Base-by-base conservation (phyloP, 306 rosid species). In the Medicago arabica region DNA sequence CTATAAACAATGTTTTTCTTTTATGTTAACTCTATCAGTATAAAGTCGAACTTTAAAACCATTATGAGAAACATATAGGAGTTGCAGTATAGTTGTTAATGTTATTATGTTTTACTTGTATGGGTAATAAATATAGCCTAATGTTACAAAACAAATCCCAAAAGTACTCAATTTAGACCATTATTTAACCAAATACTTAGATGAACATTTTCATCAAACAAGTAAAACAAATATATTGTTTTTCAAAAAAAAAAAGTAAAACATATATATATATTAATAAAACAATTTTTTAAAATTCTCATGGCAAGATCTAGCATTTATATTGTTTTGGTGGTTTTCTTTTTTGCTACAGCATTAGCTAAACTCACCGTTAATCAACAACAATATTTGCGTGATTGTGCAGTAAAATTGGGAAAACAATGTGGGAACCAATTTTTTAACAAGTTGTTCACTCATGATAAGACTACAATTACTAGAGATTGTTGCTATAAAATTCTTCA, bases 401-500 rank as follows among this genome's bases (percentile, higher is more conserved):
- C 50, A 17, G 8, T 0, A 5, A 12, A 13, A 0, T 1, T 77
- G 0, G 85, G 75, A 36, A 4, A 19, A 38, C 1, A n/a, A 0
- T 77, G 79, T 47, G 82, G 71, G 4, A 8, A 2, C 0, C 40
- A 63, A 70, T 31, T 71, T 6, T 9, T 9, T n/a, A 19, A 41
- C 2, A 14, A 44, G 10, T 1, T 82, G 14, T 17, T 34, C 9
- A 17, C 6, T 9, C 0, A 34, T 4, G 12, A 15, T 7, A 63
- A 44, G 1, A 8, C 23, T 2, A 8, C 0, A 4, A 9, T 69
- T 17, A 4, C 72, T 4, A 5, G 0, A 2, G 31, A 18, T 5
- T 77, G 80, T 59, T 82, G 85, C 18, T 72, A 82, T 16, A 82
- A 78, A 28, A 18, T 82, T 7, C 10, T 67, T 31, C 82, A 77